Percentiles rank a stretch among this genome's conserved stretches.
Evolutionary conservation across 2,329 filamentous ascomycete genomes (phyloP).

Genomic region (Saccharata proteae): DNA sequence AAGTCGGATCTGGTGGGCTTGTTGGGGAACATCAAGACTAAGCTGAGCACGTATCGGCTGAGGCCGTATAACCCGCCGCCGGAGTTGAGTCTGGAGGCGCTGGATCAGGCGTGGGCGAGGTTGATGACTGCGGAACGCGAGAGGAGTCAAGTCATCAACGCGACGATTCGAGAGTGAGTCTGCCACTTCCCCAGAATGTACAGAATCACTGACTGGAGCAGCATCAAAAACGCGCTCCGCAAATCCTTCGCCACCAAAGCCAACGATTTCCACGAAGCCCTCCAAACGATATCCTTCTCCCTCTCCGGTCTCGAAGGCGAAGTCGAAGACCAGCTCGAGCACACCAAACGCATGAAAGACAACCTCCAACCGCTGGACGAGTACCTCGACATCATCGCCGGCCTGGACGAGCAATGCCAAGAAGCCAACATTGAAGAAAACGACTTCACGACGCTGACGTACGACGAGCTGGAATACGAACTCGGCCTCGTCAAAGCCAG

Average conservation of each 20-base stretch:
- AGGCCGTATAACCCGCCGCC: conserved; percentile 81
- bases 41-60: conserved; percentile 86
- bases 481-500: conserved; percentile 81
- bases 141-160: conserved; percentile 88
- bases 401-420: conserved; percentile 75
- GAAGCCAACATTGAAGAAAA: conserved; percentile 99
- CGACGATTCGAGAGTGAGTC: conserved; percentile 85
- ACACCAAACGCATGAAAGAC: conserved; percentile 73
- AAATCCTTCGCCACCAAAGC: conserved; percentile 94
- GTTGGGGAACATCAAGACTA: conserved; percentile 97
- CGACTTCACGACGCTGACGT: conserved; percentile 98
- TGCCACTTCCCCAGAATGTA: too few relatives aligned
- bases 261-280: conserved; percentile 89
- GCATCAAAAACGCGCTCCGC: conserved; percentile 89
- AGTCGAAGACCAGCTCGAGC: conserved; percentile 83
- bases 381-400: conserved; percentile 78
- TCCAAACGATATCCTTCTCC: conserved; percentile 88
- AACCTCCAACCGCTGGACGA: conserved; percentile 82
- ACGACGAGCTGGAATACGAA: conserved; percentile 92
- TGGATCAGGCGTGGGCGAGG: conserved; percentile 71
- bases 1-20: conserved; percentile 91
- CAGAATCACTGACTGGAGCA: conserved; percentile 33
- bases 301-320: conserved; percentile 97
- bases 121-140: conserved; percentile 76
- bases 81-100: conserved; percentile 67